Conservation (phyloP, 2,329 filamentous ascomycete species). For the Penicillium corylophilum region DNA sequence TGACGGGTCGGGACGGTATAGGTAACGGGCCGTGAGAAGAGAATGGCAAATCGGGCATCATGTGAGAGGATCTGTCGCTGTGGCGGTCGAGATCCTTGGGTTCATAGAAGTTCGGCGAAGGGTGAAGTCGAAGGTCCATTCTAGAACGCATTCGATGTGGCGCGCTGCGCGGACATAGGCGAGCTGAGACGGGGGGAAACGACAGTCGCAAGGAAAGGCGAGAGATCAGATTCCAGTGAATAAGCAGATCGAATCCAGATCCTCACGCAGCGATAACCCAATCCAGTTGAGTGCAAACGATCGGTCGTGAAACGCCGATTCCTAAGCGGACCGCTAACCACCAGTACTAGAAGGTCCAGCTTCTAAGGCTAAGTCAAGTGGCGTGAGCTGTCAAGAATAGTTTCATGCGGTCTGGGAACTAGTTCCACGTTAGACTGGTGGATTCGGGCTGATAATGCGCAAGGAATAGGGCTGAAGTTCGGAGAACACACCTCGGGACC, state of each 20-base stretch:
- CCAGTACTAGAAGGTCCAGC: constrained; percentile 23
- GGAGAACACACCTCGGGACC: constrained; percentile 13
- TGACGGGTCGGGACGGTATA: constrained; percentile 57
- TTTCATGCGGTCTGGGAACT: constrained; percentile 20
- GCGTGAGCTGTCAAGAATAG: constrained; percentile 1
- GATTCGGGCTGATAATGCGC: background rate
- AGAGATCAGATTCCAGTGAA: constrained; percentile 6
- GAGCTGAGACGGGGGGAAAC: constrained; percentile 12
- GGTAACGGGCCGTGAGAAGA: constrained; percentile 58
- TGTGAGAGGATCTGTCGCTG: constrained; percentile 39
- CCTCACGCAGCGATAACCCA: constrained; percentile 20
- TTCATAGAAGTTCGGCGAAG: constrained; percentile 46
- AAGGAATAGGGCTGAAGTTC: constrained; percentile 21
- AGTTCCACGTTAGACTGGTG: constrained; percentile 19
- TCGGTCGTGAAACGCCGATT: constrained; percentile 23
- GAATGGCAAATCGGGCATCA: constrained; percentile 42
- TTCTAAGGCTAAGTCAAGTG: constrained; percentile 13
- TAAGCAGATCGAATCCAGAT: constrained; percentile 19
- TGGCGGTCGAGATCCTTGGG: constrained; percentile 36
- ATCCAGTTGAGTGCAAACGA: constrained; percentile 26
- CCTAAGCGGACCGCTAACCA: constrained; percentile 16
- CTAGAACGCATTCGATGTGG: constrained; percentile 29
- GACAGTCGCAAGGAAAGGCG: constrained; percentile 3
- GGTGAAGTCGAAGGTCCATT: constrained; percentile 46
- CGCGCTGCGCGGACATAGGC: constrained; percentile 10